Conservation (phyloP, 805 yeast species). For the Candida easanensis region DNA sequence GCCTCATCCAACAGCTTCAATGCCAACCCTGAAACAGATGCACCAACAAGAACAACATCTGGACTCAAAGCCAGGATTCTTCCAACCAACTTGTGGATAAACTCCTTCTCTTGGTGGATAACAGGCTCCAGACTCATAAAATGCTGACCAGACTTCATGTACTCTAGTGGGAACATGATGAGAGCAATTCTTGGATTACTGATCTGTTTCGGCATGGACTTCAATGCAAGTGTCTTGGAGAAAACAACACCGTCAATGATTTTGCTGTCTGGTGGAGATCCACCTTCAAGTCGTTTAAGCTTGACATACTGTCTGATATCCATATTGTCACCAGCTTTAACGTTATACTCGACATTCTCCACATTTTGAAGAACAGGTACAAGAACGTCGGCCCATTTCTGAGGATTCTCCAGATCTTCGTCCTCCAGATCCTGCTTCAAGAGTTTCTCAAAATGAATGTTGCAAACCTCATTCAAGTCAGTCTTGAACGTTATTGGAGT, state of each 20-base stretch:
- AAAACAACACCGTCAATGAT: conserved; percentile 78
- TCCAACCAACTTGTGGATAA: conserved; percentile 74
- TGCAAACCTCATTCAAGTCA: conserved; percentile 36
- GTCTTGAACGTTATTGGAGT: conserved; percentile 11
- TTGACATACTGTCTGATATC: conserved; percentile 90
- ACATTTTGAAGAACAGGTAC: conserved; percentile 50
- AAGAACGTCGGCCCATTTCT: conserved; percentile 59
- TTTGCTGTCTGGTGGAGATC: conserved; percentile 54
- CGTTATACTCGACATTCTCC: conserved; percentile 56
- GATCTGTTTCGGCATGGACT: conserved; percentile 67
- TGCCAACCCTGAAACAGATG: conserved; percentile 81
- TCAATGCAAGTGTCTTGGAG: conserved; percentile 78
- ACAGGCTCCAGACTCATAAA: conserved; percentile 82
- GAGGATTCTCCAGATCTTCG: conserved; percentile 47
- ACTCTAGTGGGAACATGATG: conserved; percentile 87
- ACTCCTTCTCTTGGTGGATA: conserved; percentile 84
- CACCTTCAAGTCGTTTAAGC: conserved; percentile 81
- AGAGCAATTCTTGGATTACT: conserved; percentile 73
- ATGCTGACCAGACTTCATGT: conserved; percentile 70
- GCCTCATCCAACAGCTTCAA: conserved; percentile 66
- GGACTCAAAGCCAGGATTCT: conserved; percentile 77
- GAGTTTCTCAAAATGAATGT: conserved; percentile 45
- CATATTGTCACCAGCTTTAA: conserved; percentile 64
- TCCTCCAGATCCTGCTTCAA: conserved; percentile 61
- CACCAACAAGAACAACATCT: conserved; percentile 72